phyloP scores from a whole-genome alignment of 805 yeast genomes.

The Hanseniaspora singularis region DNA sequence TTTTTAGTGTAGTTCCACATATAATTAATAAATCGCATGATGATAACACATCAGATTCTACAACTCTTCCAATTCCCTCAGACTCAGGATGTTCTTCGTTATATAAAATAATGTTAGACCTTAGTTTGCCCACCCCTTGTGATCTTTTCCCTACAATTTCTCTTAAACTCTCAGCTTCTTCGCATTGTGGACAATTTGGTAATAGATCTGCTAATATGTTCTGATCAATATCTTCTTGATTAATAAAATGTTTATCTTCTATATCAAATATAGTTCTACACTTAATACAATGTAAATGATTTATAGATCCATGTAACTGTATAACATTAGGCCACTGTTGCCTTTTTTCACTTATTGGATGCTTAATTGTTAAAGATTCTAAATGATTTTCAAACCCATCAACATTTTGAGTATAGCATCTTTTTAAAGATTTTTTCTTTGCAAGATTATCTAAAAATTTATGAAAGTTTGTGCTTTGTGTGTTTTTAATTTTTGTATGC shows the following conservation, averaged over 20 bases:
- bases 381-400: slow-evolving; percentile 65
- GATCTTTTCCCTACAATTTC: slow-evolving; percentile 50
- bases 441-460: slow-evolving; percentile 47
- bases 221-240: slow-evolving; percentile 23
- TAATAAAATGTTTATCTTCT: slow-evolving; percentile 38
- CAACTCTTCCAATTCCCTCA: slow-evolving; percentile 67
- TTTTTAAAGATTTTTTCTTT: slow-evolving; percentile 46
- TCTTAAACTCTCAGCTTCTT: slow-evolving; percentile 45
- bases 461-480: slow-evolving; percentile 70
- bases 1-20: slow-evolving; percentile 75
- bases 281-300: slow-evolving; percentile 61
- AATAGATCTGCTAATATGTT: slow-evolving; percentile 17
- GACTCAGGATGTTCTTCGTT: slow-evolving; percentile 79
- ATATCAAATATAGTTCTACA: slow-evolving; percentile 50
- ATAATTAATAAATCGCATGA: slow-evolving; percentile 69
- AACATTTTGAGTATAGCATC: slow-evolving; percentile 81
- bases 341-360: slow-evolving; percentile 35
- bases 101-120: slow-evolving; percentile 60
- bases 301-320: slow-evolving; percentile 77
- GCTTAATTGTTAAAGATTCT: slow-evolving; percentile 36
- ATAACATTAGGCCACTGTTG: slow-evolving; percentile 45
- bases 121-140: slow-evolving; percentile 48
- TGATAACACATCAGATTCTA: slow-evolving; percentile 50
- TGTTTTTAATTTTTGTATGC: slow-evolving; percentile 40
- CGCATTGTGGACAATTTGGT: slow-evolving; percentile 57